Evolutionary conservation across 179 eudicot genomes (phyloP), one percentile per base, ranked within the genome.

Genomic region (Actinidia chinensis): DNA sequence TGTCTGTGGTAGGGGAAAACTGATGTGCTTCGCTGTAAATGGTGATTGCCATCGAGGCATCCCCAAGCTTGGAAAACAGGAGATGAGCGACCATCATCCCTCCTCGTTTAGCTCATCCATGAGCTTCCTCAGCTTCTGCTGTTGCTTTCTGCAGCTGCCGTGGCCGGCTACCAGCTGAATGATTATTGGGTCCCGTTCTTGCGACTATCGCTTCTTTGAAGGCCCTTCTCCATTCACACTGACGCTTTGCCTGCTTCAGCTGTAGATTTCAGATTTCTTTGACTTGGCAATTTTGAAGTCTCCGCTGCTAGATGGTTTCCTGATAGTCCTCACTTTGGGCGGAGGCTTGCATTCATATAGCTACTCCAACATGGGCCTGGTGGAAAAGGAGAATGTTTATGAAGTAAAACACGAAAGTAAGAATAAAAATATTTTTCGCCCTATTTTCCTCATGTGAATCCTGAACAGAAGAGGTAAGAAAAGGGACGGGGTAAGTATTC

Each of bases 41-140:
- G 98, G 98, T 13, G 98, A 95, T n/a, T 22, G 98, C 98, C 98
- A 95, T 95, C 5, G 98, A 95, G 6, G 98, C 98, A 78, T 93
- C 97, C 18, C 98, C 98, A 1, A 95, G 93, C 83, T 91, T 95
- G 72, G n/a, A 95, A 97, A 11, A 95, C 71, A 51, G 97, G 97
- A 48, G 97, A 89, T 2, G 97, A 85, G 47, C 92, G 92, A 59
- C 97, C 98, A 81, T 93, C 93, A 47, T 89, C 43, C 92, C 22
- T 91, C 97, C 20, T 93, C 98, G 43, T 95, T 93, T 71, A 95
- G 80, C 86, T 95, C 98, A 23, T 91, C 91, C 90, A 93, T 86
- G 77, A 95, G 81, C 84, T 95, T 93, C 84, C 90, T 89, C 60
- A 95, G 89, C 82, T 89, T 95, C 76, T 93, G 89, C 51, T 82